phyloP scores from a whole-genome alignment of 371 early-diverging fungal genomes.

The Rhizopus arrhizus region DNA sequence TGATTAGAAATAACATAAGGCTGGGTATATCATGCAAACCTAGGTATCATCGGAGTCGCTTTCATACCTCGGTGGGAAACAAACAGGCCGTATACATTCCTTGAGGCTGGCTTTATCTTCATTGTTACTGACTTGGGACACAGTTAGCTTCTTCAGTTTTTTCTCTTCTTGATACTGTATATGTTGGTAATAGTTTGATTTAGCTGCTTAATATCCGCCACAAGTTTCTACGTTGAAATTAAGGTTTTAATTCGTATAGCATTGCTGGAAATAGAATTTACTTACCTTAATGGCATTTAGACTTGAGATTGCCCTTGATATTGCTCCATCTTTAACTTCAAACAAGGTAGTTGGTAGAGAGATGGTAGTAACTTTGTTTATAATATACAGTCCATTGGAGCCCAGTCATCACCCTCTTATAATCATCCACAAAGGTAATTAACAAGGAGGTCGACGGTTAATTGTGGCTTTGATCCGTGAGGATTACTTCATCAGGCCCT shows the following conservation, averaged over 20 bases:
- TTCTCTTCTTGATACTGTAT: slow-evolving; percentile 13
- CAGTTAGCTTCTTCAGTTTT: slow-evolving; percentile 11
- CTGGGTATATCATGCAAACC: too few relatives aligned
- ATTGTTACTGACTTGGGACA: slow-evolving; percentile 9
- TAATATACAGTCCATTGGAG: slow-evolving; percentile 14
- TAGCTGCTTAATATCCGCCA: too few relatives aligned
- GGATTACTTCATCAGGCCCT: slow-evolving; percentile 9
- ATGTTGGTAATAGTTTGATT: slow-evolving; percentile 9
- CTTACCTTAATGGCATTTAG: slow-evolving; percentile 15
- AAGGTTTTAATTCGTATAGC: slow-evolving; percentile 15
- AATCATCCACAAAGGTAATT: slow-evolving; percentile 15
- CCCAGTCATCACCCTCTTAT: slow-evolving; percentile 8
- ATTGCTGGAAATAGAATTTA: slow-evolving; percentile 15
- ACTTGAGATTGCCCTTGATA: slow-evolving; percentile 2
- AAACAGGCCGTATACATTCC: slow-evolving; percentile 15
- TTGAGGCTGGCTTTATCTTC: slow-evolving; percentile 8
- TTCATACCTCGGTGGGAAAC: slow-evolving; percentile 18
- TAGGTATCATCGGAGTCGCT: too few relatives aligned
- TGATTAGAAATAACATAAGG: too few relatives aligned
- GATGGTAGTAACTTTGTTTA: slow-evolving; percentile 15
- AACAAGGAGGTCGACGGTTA: slow-evolving; percentile 8
- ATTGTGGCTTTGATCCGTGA: slow-evolving; percentile 6
- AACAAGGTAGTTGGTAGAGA: slow-evolving; percentile 10
- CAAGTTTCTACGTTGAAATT: slow-evolving; percentile 19
- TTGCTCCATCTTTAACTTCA: slow-evolving; percentile 13